Conservation (phyloP, 176 grass and related monocot genomes). For the Musa schizocarpa region DNA sequence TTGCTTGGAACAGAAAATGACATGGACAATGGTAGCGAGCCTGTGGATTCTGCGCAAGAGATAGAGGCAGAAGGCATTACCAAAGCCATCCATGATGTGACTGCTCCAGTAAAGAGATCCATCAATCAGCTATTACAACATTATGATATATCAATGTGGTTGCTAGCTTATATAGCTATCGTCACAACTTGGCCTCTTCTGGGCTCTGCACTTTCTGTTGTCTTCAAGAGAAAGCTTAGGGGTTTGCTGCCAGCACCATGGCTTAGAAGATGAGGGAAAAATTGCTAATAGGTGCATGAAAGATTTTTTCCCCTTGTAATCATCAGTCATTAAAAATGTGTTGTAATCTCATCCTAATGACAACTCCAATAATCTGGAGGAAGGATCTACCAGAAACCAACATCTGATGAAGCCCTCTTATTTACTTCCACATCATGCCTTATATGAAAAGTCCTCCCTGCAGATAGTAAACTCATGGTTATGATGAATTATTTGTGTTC, state of each 20-base stretch:
- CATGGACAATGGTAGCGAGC: constrained; percentile 9
- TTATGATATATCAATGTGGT: constrained; percentile 62
- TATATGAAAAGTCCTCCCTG: no score
- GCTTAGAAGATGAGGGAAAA: constrained; percentile 13
- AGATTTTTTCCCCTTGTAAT: not conserved
- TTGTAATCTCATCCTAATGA: not conserved
- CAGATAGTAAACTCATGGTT: no score
- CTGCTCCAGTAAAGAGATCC: constrained; percentile 66
- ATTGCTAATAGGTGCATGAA: not conserved
- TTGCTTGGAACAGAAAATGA: constrained; percentile 7
- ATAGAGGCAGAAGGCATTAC: constrained; percentile 9
- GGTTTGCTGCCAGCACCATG: constrained; percentile 15
- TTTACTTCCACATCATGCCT: no score
- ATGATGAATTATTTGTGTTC: no score
- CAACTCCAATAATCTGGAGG: not conserved
- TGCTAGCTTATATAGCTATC: constrained; percentile 78
- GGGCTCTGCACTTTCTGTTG: constrained; percentile 51
- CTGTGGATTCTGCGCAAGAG: constrained; percentile 13
- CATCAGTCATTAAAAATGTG: not conserved
- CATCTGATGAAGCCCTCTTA: not conserved
- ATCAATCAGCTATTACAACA: constrained; percentile 40
- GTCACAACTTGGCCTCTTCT: constrained; percentile 76
- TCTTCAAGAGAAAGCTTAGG: constrained; percentile 52
- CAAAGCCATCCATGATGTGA: constrained; percentile 33
- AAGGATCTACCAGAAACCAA: not conserved